phyloP scores from a whole-genome alignment of 1,284 basidiomycete species.

The Sanghuangporus sanghuang region DNA sequence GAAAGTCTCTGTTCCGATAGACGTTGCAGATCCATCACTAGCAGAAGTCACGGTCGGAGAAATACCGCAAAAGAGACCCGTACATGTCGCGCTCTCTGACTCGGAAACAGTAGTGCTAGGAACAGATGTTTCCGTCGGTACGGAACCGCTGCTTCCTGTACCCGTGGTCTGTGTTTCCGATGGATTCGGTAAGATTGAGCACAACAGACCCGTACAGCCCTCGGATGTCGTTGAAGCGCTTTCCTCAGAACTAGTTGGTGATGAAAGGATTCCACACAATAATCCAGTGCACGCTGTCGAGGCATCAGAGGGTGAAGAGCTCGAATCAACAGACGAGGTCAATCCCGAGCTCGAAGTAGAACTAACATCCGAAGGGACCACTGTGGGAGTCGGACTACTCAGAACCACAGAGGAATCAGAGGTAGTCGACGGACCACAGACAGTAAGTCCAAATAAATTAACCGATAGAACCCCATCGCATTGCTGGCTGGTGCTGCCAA shows the following conservation, averaged over 20 bases:
- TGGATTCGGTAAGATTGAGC: background rate
- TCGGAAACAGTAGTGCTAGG: background rate
- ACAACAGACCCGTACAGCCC: background rate
- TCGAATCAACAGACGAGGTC: background rate
- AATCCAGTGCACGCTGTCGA: background rate
- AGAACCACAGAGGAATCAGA: slow-evolving; percentile 18
- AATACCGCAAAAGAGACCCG: background rate
- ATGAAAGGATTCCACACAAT: slow-evolving; percentile 1
- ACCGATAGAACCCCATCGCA: slow-evolving; percentile 4
- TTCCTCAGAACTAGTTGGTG: background rate
- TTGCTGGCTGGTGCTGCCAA: background rate
- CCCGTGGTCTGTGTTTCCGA: background rate
- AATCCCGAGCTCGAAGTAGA: background rate
- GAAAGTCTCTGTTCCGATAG: background rate
- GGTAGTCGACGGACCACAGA: background rate
- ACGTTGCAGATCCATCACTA: background rate
- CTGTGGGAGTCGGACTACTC: slow-evolving; percentile 30
- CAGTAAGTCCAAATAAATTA: slow-evolving; percentile 7
- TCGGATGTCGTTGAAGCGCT: background rate
- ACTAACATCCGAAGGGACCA: slow-evolving; percentile 20
- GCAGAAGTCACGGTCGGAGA: background rate
- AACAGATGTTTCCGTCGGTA: background rate
- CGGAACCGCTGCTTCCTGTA: background rate
- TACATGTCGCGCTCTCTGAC: background rate
- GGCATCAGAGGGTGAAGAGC: background rate